Percentiles rank a stretch among this genome's conserved stretches.
Evolutionary conservation across 768 basidiomycete species (phyloP).

Genomic region (Tylopilus vinaceipallidus): DNA sequence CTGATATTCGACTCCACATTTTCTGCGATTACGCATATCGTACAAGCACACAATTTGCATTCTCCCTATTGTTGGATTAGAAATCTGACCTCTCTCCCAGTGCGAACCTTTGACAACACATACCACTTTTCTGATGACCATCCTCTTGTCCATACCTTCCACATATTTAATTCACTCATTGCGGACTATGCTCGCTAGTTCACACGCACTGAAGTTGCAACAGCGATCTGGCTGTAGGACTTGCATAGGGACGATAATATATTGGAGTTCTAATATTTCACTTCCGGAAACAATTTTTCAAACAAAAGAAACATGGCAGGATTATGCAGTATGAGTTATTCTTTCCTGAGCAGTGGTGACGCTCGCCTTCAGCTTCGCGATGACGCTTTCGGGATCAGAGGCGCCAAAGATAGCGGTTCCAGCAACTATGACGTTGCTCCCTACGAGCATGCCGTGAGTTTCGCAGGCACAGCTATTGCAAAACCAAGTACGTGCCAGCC

Average conservation of each 20-base stretch:
- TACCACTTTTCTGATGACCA: constrained; percentile 30
- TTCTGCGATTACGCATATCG: constrained; percentile 29
- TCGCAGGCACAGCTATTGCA: background rate
- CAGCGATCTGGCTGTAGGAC: constrained; percentile 15
- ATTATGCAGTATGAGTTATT: constrained; percentile 19
- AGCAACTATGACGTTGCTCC: constrained; percentile 97
- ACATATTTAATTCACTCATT: constrained; percentile 16
- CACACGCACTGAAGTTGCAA: constrained; percentile 3
- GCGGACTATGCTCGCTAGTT: constrained; percentile 20
- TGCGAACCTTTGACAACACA: constrained; percentile 29
- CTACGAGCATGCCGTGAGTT: constrained; percentile 37
- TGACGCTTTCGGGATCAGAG: constrained; percentile 74
- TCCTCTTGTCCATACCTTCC: constrained; percentile 25
- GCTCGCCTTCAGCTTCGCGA: constrained; percentile 63
- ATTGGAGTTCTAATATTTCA: constrained; percentile 28
- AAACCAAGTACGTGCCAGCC: constrained; percentile 57
- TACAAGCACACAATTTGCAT: constrained; percentile 28
- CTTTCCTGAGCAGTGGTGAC: constrained; percentile 68
- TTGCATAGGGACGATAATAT: constrained; percentile 25
- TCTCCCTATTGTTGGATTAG: constrained; percentile 32
- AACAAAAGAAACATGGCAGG: background rate
- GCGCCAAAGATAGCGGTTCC: constrained; percentile 94
- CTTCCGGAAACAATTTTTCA: too few relatives aligned
- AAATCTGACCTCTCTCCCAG: constrained; percentile 21
- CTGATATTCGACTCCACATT: constrained; percentile 25